Evolutionary conservation across 106 monocot species (phyloP).

Genomic region (Dendrobium huoshanense): DNA sequence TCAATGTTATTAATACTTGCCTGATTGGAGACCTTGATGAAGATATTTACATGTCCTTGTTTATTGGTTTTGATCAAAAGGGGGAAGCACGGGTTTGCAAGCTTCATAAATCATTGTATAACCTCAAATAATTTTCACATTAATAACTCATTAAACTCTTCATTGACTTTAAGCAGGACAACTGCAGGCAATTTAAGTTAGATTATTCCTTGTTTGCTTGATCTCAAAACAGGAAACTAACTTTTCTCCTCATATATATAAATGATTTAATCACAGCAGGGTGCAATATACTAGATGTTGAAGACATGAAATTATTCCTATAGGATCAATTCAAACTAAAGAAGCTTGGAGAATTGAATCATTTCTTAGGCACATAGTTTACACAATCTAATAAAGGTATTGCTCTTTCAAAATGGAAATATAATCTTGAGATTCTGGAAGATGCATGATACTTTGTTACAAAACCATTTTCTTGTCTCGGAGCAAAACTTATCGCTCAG

Average conservation of each 20-base stretch:
- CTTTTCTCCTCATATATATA: not conserved
- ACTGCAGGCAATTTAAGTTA: not conserved
- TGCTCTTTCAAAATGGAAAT: slow-evolving; percentile 1
- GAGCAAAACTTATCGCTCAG: not conserved
- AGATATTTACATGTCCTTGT: slow-evolving; percentile 3
- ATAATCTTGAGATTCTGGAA: not conserved
- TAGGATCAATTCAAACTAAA: not conserved
- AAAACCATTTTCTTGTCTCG: not conserved
- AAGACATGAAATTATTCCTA: not conserved
- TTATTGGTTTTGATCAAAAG: not conserved
- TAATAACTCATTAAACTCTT: not conserved
- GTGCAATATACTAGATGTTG: not conserved
- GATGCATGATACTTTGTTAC: not conserved
- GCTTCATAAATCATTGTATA: not conserved
- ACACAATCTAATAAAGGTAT: not conserved
- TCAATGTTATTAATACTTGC: slow-evolving; percentile 5
- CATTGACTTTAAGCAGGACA: not conserved
- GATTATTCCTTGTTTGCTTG: slow-evolving; percentile 7
- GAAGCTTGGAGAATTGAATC: slow-evolving; percentile 3
- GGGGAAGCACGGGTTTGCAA: slow-evolving; percentile 6
- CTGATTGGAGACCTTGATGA: not conserved
- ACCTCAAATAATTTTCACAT: not conserved
- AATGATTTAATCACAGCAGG: slow-evolving; percentile 11
- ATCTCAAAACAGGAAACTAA: not conserved
- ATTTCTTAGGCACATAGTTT: slow-evolving; percentile 9